phyloP scores from a whole-genome alignment of 1,284 basidiomycete genomes.

The Austroboletus niveus region DNA sequence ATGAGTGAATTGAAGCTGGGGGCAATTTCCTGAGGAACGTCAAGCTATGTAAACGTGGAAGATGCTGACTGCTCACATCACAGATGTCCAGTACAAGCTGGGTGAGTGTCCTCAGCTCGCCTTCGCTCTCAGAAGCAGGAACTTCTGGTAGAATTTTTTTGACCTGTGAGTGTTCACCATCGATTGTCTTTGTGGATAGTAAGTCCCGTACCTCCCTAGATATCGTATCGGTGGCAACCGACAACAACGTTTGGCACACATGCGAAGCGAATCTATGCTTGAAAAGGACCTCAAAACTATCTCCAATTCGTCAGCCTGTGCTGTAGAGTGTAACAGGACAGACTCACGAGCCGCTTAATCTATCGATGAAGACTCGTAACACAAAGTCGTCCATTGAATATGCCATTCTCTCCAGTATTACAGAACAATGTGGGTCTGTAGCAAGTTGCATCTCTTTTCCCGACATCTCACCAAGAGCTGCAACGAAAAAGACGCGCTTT shows the following conservation, averaged over 20 bases:
- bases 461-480: constrained; percentile 80
- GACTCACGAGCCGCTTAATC: constrained; percentile 81
- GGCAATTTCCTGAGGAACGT: constrained; percentile 60
- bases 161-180: constrained; percentile 40
- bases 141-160: constrained; percentile 59
- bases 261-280: constrained; percentile 89
- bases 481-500: constrained; percentile 78
- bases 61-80: constrained; percentile 48
- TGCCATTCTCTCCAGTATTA: constrained; percentile 82
- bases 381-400: constrained; percentile 95
- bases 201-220: constrained; percentile 66
- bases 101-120: constrained; percentile 72
- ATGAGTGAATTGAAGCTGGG: constrained; percentile 64
- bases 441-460: constrained; percentile 86
- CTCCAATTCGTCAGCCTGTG: constrained; percentile 4
- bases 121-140: constrained; percentile 50
- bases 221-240: constrained; percentile 70
- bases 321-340: background rate
- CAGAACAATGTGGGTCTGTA: constrained; percentile 89
- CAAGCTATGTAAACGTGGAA: constrained; percentile 1
- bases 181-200: constrained; percentile 1
- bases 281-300: constrained; percentile 65
- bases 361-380: constrained; percentile 82
- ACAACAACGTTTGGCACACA: constrained; percentile 86
- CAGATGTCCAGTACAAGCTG: constrained; percentile 64